These are phyloP conservation scores for Lepidopterella palustris DNA, from an alignment of 495 filamentous ascomycete species.

Conservation along the genomic window DNA sequence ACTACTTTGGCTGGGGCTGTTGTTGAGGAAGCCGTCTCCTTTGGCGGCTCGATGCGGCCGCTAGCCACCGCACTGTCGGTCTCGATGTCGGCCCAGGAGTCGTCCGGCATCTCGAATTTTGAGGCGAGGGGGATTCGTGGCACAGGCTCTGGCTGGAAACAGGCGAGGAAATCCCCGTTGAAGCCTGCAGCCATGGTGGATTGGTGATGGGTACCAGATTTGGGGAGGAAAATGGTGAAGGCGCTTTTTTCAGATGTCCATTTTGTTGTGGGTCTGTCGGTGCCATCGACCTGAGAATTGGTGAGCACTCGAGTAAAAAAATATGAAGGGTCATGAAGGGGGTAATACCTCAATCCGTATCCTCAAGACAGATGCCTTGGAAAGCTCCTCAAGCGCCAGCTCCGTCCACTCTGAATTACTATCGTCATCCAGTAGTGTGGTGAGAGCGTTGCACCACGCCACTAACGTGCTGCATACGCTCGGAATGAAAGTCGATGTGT, in stretches of 20 bases:
- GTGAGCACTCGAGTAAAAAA: background rate
- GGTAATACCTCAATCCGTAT: background rate
- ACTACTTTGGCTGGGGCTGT: background rate
- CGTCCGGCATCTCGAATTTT: background rate
- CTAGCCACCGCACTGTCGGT: constrained; percentile 2
- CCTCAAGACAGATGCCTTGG: constrained; percentile 1
- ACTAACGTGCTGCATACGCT: background rate
- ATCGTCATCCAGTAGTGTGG: constrained; percentile 5
- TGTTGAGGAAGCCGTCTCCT: background rate
- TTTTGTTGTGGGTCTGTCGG: background rate
- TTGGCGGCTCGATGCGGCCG: background rate
- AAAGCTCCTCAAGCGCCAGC: constrained; percentile 5
- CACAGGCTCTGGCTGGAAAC: background rate
- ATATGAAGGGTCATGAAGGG: background rate
- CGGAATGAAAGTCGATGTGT: constrained; percentile 11
- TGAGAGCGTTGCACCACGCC: constrained; percentile 5
- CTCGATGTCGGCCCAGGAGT: constrained; percentile 13
- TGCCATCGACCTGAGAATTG: background rate
- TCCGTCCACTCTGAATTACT: constrained; percentile 7
- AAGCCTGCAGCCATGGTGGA: constrained; percentile 7
- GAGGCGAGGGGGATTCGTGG: background rate
- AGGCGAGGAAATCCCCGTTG: background rate
- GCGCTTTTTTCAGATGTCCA: constrained; percentile 3
- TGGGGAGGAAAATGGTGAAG: constrained; percentile 10
- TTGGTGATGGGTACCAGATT: background rate